phyloP scores from a whole-genome alignment of 768 basidiomycete genomes.

The Sporobolomyces phaffii region DNA sequence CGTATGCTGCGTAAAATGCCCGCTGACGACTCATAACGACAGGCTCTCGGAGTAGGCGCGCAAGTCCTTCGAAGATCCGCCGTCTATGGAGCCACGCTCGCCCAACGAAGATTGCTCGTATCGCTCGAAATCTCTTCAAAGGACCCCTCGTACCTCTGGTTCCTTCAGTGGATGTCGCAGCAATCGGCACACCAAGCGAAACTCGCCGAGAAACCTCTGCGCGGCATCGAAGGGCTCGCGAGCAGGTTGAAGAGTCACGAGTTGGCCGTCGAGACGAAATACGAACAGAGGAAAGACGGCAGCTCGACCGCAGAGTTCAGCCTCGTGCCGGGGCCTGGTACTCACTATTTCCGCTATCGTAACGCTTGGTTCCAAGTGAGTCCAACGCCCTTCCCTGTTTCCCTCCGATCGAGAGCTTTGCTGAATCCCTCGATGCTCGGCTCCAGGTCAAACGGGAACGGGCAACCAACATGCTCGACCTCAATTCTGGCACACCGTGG shows the following conservation, averaged over 20 bases:
- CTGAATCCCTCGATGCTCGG: too few relatives aligned
- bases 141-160: slow-evolving; percentile 92
- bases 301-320: slow-evolving; percentile 82
- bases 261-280: slow-evolving; percentile 83
- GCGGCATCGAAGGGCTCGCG: slow-evolving; percentile 37
- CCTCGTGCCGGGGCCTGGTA: slow-evolving; percentile 92
- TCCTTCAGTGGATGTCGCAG: slow-evolving; percentile 88
- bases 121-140: slow-evolving; percentile 93
- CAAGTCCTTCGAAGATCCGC: slow-evolving; percentile 57
- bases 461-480: slow-evolving; percentile 82
- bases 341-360: slow-evolving; percentile 81
- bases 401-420: background rate
- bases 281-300: slow-evolving; percentile 83
- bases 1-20: background rate
- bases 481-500: slow-evolving; percentile 90
- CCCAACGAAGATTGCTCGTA: slow-evolving; percentile 84
- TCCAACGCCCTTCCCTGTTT: slow-evolving; percentile 17
- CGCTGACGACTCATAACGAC: background rate
- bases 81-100: slow-evolving; percentile 63
- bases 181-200: slow-evolving; percentile 51
- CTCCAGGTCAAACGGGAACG: slow-evolving; percentile 87
- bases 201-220: slow-evolving; percentile 34
- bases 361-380: slow-evolving; percentile 92
- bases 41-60: slow-evolving; percentile 88
- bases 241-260: slow-evolving; percentile 67